Percentiles rank a stretch among this genome's conserved stretches.
phyloP scores from a whole-genome alignment of 2,329 filamentous ascomycete species.

The Paraphaeosphaeria sporulosa region DNA sequence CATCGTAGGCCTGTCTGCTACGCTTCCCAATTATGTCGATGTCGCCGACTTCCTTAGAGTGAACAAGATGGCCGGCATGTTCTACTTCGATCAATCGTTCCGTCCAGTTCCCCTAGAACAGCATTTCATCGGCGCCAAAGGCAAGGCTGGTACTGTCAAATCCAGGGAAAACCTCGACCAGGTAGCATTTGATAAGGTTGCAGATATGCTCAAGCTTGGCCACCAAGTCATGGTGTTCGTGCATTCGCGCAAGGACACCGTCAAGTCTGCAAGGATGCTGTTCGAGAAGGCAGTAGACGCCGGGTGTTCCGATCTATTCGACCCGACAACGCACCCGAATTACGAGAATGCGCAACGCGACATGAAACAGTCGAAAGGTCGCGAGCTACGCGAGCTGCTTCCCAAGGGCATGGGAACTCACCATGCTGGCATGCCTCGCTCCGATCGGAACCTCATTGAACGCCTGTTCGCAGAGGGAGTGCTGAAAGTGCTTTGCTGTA shows the following conservation, averaged over 20 bases:
- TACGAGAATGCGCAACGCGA: constrained; percentile 84
- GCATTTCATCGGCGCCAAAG: constrained; percentile 95
- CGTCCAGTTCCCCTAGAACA: constrained; percentile 95
- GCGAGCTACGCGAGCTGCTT: constrained; percentile 87
- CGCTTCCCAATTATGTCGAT: constrained; percentile 94
- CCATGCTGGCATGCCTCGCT: constrained; percentile 94
- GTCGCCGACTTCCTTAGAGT: constrained; percentile 97
- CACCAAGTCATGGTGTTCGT: constrained; percentile 99
- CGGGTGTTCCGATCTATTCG: constrained; percentile 80
- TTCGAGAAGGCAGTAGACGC: constrained; percentile 87
- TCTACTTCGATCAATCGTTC: constrained; percentile 97
- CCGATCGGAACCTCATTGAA: constrained; percentile 95
- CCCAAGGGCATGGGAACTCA: constrained; percentile 93
- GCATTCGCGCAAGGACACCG: constrained; percentile 93
- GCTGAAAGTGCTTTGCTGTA: constrained; percentile 98
- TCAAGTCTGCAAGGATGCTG: constrained; percentile 84
- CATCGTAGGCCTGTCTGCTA: constrained; percentile 93
- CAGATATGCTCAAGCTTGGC: constrained; percentile 87
- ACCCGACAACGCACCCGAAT: constrained; percentile 77
- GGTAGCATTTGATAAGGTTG: constrained; percentile 91
- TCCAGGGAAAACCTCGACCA: constrained; percentile 89
- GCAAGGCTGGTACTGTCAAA: constrained; percentile 81
- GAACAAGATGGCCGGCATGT: constrained; percentile 88
- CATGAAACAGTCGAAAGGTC: constrained; percentile 83
- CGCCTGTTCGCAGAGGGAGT: constrained; percentile 88